phyloP scores from a whole-genome alignment of 2,329 filamentous ascomycete genomes.

The Mycogone perniciosa region DNA sequence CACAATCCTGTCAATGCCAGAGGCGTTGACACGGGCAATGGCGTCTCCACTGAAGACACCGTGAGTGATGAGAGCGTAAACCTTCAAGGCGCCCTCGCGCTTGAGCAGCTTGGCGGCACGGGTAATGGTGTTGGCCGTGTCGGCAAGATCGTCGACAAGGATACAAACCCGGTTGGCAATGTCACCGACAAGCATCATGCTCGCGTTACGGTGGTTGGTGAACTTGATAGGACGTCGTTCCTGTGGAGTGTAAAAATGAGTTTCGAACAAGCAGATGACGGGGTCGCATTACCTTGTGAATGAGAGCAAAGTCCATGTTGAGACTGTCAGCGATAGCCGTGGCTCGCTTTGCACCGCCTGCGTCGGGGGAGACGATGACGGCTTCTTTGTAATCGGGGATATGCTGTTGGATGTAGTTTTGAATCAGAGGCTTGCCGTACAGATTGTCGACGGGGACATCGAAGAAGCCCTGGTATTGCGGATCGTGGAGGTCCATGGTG shows the following conservation, averaged over 20 bases:
- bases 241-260: conserved; percentile 44
- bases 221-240: conserved; percentile 86
- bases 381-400: conserved; percentile 80
- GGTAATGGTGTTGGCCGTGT: conserved; percentile 96
- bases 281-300: conserved; percentile 68
- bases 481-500: conserved; percentile 94
- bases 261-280: conserved; percentile 29
- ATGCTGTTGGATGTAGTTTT: conserved; percentile 67
- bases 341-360: conserved; percentile 91
- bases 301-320: conserved; percentile 92
- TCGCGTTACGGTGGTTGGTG: conserved; percentile 81
- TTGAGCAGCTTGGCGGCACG: conserved; percentile 94
- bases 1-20: conserved; percentile 84
- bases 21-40: conserved; percentile 88
- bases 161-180: conserved; percentile 78
- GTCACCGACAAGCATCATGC: conserved; percentile 92
- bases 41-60: conserved; percentile 93
- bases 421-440: conserved; percentile 72
- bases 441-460: conserved; percentile 98
- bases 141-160: conserved; percentile 86
- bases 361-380: conserved; percentile 93
- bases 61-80: conserved; percentile 90
- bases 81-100: conserved; percentile 84
- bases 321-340: conserved; percentile 91
- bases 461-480: conserved; percentile 97